Evolutionary conservation across 164 flowering plant genomes (phyloP).

Genomic region (Chimonanthus salicifolius): DNA sequence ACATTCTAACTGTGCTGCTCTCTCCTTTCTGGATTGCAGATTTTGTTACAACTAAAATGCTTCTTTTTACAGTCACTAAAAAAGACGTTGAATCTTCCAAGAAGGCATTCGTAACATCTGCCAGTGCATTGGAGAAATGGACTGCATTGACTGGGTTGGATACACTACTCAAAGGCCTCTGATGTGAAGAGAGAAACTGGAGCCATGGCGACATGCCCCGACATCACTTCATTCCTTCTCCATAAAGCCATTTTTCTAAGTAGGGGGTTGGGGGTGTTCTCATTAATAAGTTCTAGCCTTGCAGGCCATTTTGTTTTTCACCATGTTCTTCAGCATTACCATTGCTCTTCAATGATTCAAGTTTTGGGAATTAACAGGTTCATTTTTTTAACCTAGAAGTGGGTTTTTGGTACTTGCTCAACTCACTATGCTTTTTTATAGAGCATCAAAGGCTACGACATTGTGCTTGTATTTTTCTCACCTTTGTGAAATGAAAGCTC

Average conservation of each 20-base stretch:
- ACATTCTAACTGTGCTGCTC: not conserved
- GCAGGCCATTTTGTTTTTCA: not conserved
- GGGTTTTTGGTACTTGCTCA: not conserved
- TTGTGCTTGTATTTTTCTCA: not conserved
- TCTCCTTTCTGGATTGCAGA: not conserved
- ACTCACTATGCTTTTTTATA: not conserved
- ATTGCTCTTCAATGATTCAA: not conserved
- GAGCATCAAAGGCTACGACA: not conserved
- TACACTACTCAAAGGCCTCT: conserved; percentile 18
- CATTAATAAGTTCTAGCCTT: not conserved
- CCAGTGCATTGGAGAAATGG: conserved; percentile 21
- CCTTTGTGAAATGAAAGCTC: not conserved
- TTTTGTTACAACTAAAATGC: not conserved
- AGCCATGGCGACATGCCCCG: not conserved
- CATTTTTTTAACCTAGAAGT: not conserved
- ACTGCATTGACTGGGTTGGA: conserved; percentile 14
- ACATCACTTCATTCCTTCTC: not conserved
- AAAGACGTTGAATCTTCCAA: conserved; percentile 15
- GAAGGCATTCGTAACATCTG: conserved; percentile 14
- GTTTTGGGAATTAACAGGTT: not conserved
- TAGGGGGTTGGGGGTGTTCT: not conserved
- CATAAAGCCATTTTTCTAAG: not conserved
- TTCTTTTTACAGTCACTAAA: conserved; percentile 11
- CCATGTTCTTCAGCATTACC: not conserved
- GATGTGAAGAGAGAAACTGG: not conserved